Conservation (phyloP, 2,329 filamentous ascomycete species). For the Cadophora luteo-olivacea region DNA sequence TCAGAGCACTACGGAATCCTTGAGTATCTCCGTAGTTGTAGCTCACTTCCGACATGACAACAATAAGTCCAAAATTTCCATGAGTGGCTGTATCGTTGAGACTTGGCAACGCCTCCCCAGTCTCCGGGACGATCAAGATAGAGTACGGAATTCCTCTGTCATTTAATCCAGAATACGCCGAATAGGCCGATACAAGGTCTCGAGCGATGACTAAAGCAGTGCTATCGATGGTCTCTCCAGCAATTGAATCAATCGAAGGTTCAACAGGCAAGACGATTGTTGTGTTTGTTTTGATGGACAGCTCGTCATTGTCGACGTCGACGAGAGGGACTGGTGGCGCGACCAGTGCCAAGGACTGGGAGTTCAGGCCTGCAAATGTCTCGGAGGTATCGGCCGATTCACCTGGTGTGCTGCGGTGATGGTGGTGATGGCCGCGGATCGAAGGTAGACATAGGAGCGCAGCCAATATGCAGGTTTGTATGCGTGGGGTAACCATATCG, state of each 20-base stretch:
- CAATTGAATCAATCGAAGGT: background rate
- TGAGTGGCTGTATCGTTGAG: conserved; percentile 54
- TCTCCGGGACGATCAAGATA: conserved; percentile 59
- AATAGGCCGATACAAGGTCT: conserved; percentile 55
- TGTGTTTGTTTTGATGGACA: conserved; percentile 18
- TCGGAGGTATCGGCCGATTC: conserved; percentile 7
- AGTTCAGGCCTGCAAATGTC: conserved; percentile 21
- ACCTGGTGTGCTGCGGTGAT: conserved; percentile 18
- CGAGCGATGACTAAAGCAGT: conserved; percentile 63
- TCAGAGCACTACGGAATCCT: conserved; percentile 48
- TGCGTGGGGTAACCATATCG: conserved; percentile 22
- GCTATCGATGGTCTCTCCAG: conserved; percentile 35
- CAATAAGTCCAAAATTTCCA: conserved; percentile 66
- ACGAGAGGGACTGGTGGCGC: conserved; percentile 11
- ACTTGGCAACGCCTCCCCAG: conserved; percentile 56
- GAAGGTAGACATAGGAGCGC: conserved; percentile 26
- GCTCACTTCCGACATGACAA: conserved; percentile 47
- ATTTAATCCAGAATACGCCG: conserved; percentile 60
- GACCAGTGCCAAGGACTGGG: conserved; percentile 25
- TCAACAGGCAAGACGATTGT: conserved; percentile 7
- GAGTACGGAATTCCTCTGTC: conserved; percentile 67
- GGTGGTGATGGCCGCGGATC: conserved; percentile 21
- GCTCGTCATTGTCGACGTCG: conserved; percentile 9
- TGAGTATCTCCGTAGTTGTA: conserved; percentile 55
- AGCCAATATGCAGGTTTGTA: conserved; percentile 23